These are phyloP conservation scores for Capsicum rhomboideum DNA, from an alignment of 257 asterid species.

Conservation along the genomic window DNA sequence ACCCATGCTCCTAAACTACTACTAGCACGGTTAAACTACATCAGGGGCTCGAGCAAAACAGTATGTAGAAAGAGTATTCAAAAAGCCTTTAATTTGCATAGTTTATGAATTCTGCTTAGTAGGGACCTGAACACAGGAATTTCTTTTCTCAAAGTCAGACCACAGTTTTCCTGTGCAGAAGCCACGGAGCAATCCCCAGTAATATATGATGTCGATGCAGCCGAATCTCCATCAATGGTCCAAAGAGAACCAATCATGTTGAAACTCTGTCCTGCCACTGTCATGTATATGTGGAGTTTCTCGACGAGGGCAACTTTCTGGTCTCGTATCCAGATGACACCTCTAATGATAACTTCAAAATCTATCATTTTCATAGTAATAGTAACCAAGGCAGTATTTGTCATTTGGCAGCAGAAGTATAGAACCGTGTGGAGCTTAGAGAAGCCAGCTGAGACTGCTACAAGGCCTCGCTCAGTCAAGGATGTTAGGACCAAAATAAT, in stretches of 20 bases:
- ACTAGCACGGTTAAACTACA: neutral
- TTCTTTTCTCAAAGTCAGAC: neutral
- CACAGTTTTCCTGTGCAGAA: neutral
- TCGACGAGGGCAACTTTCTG: slow-evolving; percentile 21
- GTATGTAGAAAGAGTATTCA: neutral
- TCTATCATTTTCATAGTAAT: too few relatives aligned
- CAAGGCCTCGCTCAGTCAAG: too few relatives aligned
- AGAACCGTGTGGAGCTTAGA: too few relatives aligned
- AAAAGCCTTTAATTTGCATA: too few relatives aligned
- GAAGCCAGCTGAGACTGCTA: too few relatives aligned
- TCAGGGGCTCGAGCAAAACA: neutral
- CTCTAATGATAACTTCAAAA: neutral
- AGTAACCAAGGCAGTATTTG: too few relatives aligned
- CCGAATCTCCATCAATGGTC: slow-evolving; percentile 2
- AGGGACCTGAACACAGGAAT: too few relatives aligned
- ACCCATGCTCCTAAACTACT: too few relatives aligned
- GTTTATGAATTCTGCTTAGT: too few relatives aligned
- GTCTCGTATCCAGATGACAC: slow-evolving; percentile 1
- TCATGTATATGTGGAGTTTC: slow-evolving; percentile 23
- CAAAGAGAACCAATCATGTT: slow-evolving; percentile 25
- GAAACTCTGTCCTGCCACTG: slow-evolving; percentile 29
- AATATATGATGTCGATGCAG: neutral
- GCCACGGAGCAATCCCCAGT: neutral
- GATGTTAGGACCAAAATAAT: too few relatives aligned
- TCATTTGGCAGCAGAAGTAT: too few relatives aligned